Evolutionary conservation across 768 basidiomycete species (phyloP).

Genomic region (Hericium alpestre): DNA sequence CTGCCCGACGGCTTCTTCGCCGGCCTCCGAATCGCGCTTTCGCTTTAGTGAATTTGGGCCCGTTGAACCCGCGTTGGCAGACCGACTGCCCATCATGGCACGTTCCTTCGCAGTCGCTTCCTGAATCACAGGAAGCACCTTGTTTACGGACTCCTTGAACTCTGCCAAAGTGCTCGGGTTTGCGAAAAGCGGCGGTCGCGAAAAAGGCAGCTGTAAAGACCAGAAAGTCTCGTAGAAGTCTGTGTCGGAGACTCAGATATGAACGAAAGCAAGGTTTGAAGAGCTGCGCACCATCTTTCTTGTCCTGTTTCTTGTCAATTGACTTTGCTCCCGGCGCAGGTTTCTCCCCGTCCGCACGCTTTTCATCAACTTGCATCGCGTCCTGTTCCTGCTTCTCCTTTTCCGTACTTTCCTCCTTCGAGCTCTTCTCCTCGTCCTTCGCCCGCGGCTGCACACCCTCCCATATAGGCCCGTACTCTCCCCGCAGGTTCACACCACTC

Average conservation of each 20-base stretch:
- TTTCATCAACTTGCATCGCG: constrained; percentile 56
- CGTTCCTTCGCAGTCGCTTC: constrained; percentile 84
- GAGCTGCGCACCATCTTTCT: background rate
- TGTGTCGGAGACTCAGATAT: constrained; percentile 15
- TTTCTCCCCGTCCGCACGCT: no score
- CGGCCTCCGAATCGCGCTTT: constrained; percentile 46
- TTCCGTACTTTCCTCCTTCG: constrained; percentile 19
- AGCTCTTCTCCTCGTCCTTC: constrained; percentile 25
- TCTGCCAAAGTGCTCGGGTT: constrained; percentile 42
- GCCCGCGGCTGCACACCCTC: constrained; percentile 44
- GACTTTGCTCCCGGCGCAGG: no score
- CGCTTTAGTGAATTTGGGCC: constrained; percentile 40
- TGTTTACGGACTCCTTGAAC: constrained; percentile 63
- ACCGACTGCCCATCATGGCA: constrained; percentile 73
- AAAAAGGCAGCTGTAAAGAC: constrained; percentile 80
- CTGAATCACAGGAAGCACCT: constrained; percentile 67
- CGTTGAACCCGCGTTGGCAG: constrained; percentile 9
- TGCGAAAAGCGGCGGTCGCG: constrained; percentile 64
- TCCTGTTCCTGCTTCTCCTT: constrained; percentile 26
- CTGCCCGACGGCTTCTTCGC: constrained; percentile 37
- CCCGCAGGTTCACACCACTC: constrained; percentile 84
- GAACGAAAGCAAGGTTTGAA: background rate
- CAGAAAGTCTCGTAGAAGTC: constrained; percentile 86
- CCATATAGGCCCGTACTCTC: constrained; percentile 77
- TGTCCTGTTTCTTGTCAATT: constrained; percentile 8